Percentiles rank a stretch among this genome's conserved stretches.
These are phyloP conservation scores for Scutellaria barbata DNA, from an alignment of 257 asterid genomes.

Conservation along the genomic window DNA sequence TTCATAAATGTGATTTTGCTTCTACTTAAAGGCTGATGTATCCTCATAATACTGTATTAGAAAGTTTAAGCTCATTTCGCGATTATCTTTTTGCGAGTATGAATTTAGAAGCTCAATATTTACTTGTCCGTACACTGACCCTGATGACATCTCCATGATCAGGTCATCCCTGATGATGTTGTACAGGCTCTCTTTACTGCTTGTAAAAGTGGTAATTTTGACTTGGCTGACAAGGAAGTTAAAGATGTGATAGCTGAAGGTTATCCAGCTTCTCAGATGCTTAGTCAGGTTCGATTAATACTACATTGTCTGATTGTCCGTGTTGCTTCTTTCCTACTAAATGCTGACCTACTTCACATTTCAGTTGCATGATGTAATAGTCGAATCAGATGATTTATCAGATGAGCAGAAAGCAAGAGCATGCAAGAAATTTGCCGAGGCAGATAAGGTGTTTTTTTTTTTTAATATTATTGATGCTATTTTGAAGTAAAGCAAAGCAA, in stretches of 20 bases:
- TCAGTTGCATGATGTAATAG: slow-evolving; percentile 78
- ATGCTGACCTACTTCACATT: slow-evolving; percentile 44
- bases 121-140: slow-evolving; percentile 22
- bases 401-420: slow-evolving; percentile 90
- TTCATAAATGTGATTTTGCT: not conserved
- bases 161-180: slow-evolving; percentile 82
- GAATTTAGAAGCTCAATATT: not conserved
- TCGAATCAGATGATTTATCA: slow-evolving; percentile 65
- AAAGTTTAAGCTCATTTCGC: not conserved
- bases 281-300: slow-evolving; percentile 69
- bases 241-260: slow-evolving; percentile 89
- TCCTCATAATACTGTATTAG: not conserved
- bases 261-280: slow-evolving; percentile 90
- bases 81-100: slow-evolving; percentile 5
- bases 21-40: slow-evolving; percentile 2
- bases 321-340: slow-evolving; percentile 8
- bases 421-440: slow-evolving; percentile 89
- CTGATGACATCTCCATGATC: slow-evolving; percentile 32
- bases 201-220: slow-evolving; percentile 83
- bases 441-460: slow-evolving; percentile 99
- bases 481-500: not conserved
- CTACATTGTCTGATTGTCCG: slow-evolving; percentile 10
- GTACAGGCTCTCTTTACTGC: slow-evolving; percentile 67
- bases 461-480: no score
- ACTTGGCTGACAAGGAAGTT: slow-evolving; percentile 83